Percentiles rank a stretch among this genome's conserved stretches.
Evolutionary conservation across 2,329 filamentous ascomycete genomes (phyloP).

Genomic region (Alternaria angustiovoidea): DNA sequence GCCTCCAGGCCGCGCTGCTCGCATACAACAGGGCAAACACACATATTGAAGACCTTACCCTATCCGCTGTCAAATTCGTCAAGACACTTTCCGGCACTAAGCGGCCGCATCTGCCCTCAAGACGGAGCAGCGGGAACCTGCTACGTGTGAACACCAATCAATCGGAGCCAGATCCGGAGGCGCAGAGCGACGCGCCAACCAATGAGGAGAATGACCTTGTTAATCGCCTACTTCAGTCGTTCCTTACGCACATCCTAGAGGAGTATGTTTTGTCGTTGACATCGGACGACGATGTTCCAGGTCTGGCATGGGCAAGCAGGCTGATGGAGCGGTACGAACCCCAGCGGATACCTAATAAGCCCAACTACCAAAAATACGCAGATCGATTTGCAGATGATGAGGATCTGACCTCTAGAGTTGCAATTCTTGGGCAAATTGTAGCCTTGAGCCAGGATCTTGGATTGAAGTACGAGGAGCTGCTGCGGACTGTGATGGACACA

Average conservation of each 20-base stretch:
- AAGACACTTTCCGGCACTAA: conserved; percentile 73
- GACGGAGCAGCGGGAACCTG: conserved; percentile 62
- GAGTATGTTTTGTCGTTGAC: conserved; percentile 69
- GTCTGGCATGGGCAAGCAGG: conserved; percentile 61
- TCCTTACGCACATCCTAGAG: conserved; percentile 79
- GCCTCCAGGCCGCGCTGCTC: conserved; percentile 74
- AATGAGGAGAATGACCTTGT: conserved; percentile 68
- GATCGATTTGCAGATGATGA: conserved; percentile 72
- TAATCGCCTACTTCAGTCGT: conserved; percentile 73
- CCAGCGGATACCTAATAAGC: conserved; percentile 63
- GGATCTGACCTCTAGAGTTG: conserved; percentile 67
- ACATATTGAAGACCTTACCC: conserved; percentile 70
- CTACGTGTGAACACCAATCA: conserved; percentile 47
- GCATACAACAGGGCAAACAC: conserved; percentile 68
- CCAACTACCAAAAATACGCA: conserved; percentile 67
- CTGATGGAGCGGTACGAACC: conserved; percentile 75
- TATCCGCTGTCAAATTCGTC: conserved; percentile 73
- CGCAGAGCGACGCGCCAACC: conserved; percentile 54
- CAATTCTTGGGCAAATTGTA: conserved; percentile 75
- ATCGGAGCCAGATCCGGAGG: conserved; percentile 64
- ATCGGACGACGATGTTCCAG: conserved; percentile 57
- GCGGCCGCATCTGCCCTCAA: conserved; percentile 69
- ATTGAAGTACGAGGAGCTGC: conserved; percentile 58
- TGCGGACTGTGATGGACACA: conserved; percentile 54
- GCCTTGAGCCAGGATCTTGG: conserved; percentile 69